phyloP scores from a whole-genome alignment of 2,329 filamentous ascomycete species.

The Sclerotinia spermophila region DNA sequence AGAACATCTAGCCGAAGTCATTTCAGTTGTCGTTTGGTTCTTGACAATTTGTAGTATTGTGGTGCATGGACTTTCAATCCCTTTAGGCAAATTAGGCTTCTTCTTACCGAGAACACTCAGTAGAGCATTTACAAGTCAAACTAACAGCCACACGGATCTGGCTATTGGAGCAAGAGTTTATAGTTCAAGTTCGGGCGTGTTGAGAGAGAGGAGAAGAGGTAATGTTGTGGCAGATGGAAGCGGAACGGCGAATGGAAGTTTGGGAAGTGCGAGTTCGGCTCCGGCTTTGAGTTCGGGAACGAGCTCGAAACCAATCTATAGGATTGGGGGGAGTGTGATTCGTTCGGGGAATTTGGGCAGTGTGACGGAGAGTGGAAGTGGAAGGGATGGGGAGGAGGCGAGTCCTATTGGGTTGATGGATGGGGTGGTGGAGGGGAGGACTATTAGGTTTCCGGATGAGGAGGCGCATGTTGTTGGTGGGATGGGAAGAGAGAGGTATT shows the following conservation, averaged over 20 bases:
- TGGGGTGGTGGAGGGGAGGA: conserved; percentile 32
- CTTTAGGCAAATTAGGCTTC: conserved; percentile 60
- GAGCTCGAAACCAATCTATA: conserved; percentile 36
- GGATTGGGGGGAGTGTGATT: conserved; percentile 41
- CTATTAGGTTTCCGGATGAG: conserved; percentile 47
- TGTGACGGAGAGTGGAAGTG: not conserved
- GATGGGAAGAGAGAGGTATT: not conserved
- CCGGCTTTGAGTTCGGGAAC: conserved; percentile 9
- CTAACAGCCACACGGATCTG: conserved; percentile 18
- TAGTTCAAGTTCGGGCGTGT: not conserved
- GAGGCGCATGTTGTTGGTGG: not conserved
- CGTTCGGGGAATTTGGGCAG: not conserved
- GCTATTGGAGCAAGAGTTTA: not conserved
- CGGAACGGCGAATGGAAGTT: not conserved
- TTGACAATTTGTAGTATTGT: conserved; percentile 78
- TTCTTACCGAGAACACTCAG: conserved; percentile 63
- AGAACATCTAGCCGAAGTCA: conserved; percentile 58
- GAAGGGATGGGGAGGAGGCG: not conserved
- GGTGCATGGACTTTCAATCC: conserved; percentile 79
- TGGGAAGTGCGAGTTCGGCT: not conserved
- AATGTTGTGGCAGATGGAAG: not conserved
- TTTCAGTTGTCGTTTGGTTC: conserved; percentile 80
- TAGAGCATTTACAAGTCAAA: conserved; percentile 32
- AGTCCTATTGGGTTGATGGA: not conserved
- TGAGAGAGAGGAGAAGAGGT: conserved; percentile 5